phyloP scores from a whole-genome alignment of 2,329 filamentous ascomycete species.

The Cladosporium sp. region DNA sequence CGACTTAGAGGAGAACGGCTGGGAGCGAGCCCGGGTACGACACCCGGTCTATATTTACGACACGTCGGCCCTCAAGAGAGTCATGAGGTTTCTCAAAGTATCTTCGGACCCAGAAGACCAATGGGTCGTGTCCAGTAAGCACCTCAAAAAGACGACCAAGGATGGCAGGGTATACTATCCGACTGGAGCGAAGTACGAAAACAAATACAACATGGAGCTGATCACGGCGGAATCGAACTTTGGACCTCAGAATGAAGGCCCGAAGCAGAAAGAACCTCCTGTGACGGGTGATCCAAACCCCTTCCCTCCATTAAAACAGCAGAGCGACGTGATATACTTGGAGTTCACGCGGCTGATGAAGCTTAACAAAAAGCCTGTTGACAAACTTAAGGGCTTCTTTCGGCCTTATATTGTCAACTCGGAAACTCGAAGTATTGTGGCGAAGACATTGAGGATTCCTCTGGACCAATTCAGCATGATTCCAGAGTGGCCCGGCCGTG shows the following conservation, averaged over 20 bases:
- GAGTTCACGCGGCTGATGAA: neutral
- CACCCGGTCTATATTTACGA: neutral
- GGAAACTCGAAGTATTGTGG: neutral
- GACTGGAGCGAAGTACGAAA: neutral
- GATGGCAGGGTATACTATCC: neutral
- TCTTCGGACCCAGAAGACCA: neutral
- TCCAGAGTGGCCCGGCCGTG: neutral
- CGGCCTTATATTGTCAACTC: neutral
- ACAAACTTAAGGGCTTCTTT: neutral
- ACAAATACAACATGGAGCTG: neutral
- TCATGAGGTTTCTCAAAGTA: neutral
- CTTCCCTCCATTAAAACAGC: neutral
- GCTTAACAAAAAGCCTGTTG: neutral
- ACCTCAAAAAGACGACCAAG: neutral
- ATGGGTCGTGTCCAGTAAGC: neutral
- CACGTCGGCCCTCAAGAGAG: neutral
- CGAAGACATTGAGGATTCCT: neutral
- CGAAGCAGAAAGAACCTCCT: neutral
- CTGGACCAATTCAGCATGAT: neutral
- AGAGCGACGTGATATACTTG: slow-evolving; percentile 1
- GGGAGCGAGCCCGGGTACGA: neutral
- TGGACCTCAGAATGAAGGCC: neutral
- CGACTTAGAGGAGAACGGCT: slow-evolving; percentile 5
- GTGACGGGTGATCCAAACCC: slow-evolving; percentile 10
- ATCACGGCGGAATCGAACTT: neutral